These are phyloP conservation scores for Saccharomycopsis hybrid DNA, from an alignment of 1,139 yeast species.

Conservation along the genomic window DNA sequence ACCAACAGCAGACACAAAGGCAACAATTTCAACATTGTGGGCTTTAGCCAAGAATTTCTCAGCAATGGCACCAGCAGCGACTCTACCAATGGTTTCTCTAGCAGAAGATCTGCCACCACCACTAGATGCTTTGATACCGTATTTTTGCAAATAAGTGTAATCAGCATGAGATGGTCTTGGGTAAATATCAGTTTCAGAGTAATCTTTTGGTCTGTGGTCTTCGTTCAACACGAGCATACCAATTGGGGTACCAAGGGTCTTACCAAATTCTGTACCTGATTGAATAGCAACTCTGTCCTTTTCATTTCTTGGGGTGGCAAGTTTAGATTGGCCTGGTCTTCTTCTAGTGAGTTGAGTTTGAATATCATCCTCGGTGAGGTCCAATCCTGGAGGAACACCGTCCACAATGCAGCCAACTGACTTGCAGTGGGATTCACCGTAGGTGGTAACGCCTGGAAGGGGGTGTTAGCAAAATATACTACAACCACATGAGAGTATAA, in stretches of 20 bases:
- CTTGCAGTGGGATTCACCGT: slow-evolving; percentile 96
- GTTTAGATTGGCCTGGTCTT: slow-evolving; percentile 93
- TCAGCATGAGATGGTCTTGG: slow-evolving; percentile 99
- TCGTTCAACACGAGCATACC: slow-evolving; percentile 89
- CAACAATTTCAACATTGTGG: slow-evolving; percentile 87
- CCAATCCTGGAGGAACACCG: slow-evolving; percentile 95
- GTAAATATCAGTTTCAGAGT: slow-evolving; percentile 87
- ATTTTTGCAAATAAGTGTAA: slow-evolving; percentile 83
- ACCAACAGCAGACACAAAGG: slow-evolving; percentile 92
- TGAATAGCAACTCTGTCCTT: slow-evolving; percentile 89
- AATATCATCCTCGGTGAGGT: slow-evolving; percentile 75
- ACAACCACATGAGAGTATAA: neutral
- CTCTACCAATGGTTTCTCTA: slow-evolving; percentile 96
- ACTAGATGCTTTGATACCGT: slow-evolving; percentile 35
- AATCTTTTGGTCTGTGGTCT: slow-evolving; percentile 96
- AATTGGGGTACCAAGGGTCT: slow-evolving; percentile 90
- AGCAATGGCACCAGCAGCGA: slow-evolving; percentile 98
- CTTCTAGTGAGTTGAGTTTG: slow-evolving; percentile 95
- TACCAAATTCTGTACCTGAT: slow-evolving; percentile 88
- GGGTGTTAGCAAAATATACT: neutral
- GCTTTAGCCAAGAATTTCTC: slow-evolving; percentile 78
- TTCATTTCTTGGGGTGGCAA: slow-evolving; percentile 93
- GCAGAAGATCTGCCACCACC: slow-evolving; percentile 81
- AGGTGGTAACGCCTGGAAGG: slow-evolving; percentile 65
- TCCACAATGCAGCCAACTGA: slow-evolving; percentile 99